Evolutionary conservation across 345 rosid species (phyloP).

Genomic region (Excoecaria cochinchinensis): DNA sequence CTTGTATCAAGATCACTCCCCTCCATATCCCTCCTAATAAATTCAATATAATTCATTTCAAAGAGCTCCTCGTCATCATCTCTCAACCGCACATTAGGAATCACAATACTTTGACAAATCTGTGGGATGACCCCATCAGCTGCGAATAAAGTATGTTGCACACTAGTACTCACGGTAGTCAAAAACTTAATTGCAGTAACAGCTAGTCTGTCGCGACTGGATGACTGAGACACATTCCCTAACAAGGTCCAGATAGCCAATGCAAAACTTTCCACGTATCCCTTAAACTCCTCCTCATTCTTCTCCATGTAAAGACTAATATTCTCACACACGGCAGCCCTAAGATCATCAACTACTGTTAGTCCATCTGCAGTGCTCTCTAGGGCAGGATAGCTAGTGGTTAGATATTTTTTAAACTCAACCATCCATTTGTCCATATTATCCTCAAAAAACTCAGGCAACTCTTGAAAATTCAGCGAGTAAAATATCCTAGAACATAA

Average conservation of each 20-base stretch:
- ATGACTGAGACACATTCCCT: slow-evolving; percentile 61
- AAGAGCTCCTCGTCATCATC: slow-evolving; percentile 97
- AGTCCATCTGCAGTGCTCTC: slow-evolving; percentile 58
- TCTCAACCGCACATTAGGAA: slow-evolving; percentile 89
- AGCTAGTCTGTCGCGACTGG: slow-evolving; percentile 75
- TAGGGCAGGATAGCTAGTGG: slow-evolving; percentile 52
- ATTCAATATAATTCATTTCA: slow-evolving; percentile 95
- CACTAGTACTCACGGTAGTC: slow-evolving; percentile 92
- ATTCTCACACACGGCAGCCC: slow-evolving; percentile 90
- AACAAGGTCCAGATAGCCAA: slow-evolving; percentile 88
- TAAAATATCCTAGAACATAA: slow-evolving; percentile 85
- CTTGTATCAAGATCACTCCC: slow-evolving; percentile 97
- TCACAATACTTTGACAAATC: slow-evolving; percentile 88
- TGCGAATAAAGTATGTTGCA: slow-evolving; percentile 81
- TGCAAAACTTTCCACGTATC: slow-evolving; percentile 66
- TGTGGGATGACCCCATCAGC: slow-evolving; percentile 71
- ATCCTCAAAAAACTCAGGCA: slow-evolving; percentile 96
- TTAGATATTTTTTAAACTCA: slow-evolving; percentile 76
- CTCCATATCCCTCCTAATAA: slow-evolving; percentile 98
- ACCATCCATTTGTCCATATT: slow-evolving; percentile 93
- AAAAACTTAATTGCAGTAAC: slow-evolving; percentile 91
- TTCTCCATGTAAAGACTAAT: slow-evolving; percentile 94
- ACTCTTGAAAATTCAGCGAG: slow-evolving; percentile 81
- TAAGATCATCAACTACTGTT: slow-evolving; percentile 61
- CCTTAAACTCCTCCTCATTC: slow-evolving; percentile 87